phyloP scores from a whole-genome alignment of 352 stramenopile species.

The Phytophthora nicotianae region DNA sequence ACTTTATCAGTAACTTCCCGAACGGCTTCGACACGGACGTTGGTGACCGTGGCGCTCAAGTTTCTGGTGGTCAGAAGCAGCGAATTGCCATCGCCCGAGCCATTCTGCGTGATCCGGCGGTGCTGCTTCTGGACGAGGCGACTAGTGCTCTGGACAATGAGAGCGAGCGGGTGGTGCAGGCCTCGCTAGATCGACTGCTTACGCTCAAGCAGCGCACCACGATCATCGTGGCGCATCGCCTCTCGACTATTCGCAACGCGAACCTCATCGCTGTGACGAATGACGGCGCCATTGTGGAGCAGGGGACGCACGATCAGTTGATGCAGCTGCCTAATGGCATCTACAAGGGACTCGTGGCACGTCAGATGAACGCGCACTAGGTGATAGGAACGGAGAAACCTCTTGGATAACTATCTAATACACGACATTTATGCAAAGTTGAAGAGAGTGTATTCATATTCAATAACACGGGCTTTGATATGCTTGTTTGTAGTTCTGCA shows the following conservation, averaged over 20 bases:
- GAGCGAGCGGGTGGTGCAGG: conserved; percentile 43
- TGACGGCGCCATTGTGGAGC: conserved; percentile 41
- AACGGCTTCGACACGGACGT: conserved; percentile 43
- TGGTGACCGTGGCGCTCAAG: conserved; percentile 38
- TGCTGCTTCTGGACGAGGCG: conserved; percentile 40
- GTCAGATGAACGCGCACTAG: conserved; percentile 40
- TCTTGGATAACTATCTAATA: background rate
- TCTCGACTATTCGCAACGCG: conserved; percentile 43
- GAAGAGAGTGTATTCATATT: no score
- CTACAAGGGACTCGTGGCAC: conserved; percentile 50
- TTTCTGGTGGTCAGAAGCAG: conserved; percentile 45
- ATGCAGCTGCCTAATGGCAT: conserved; percentile 53
- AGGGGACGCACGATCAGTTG: conserved; percentile 73
- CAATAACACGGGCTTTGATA: no score
- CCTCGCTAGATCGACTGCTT: conserved; percentile 38
- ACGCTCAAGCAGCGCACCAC: conserved; percentile 42
- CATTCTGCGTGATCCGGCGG: conserved; percentile 37
- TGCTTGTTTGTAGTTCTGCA: no score
- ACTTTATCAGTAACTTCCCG: conserved; percentile 44
- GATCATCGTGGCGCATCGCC: conserved; percentile 42
- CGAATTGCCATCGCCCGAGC: conserved; percentile 43
- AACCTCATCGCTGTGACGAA: conserved; percentile 42
- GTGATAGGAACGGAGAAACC: background rate
- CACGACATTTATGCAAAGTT: conserved; percentile 2
- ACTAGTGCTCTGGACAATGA: conserved; percentile 46